phyloP scores from a whole-genome alignment of 1,139 yeast species.

The Sugiyamaella xylanicola region DNA sequence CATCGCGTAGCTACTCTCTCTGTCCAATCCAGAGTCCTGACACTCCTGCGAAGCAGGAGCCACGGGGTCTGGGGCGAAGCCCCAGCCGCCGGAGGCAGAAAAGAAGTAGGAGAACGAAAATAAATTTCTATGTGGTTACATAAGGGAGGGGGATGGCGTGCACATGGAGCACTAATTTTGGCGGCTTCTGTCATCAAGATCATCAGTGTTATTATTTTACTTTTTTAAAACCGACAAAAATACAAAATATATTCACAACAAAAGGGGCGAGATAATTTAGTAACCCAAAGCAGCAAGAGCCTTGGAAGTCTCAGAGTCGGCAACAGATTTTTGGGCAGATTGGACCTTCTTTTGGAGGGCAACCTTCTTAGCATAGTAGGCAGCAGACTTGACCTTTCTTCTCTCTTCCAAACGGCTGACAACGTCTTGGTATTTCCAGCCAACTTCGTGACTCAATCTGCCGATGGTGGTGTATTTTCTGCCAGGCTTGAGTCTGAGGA shows the following conservation, averaged over 20 bases:
- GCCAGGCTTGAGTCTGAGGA: slow-evolving; percentile 98
- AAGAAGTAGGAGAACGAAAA: not conserved
- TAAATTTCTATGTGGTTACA: not conserved
- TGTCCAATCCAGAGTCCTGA: no score
- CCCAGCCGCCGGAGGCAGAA: slow-evolving; percentile 3
- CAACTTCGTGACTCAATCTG: slow-evolving; percentile 94
- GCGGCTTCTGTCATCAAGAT: slow-evolving; percentile 9
- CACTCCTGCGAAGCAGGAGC: not conserved
- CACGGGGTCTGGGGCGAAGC: slow-evolving; percentile 5
- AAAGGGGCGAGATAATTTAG: slow-evolving; percentile 44
- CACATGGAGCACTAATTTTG: not conserved
- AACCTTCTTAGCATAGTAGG: slow-evolving; percentile 98
- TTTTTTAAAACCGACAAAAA: slow-evolving; percentile 17
- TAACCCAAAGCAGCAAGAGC: slow-evolving; percentile 81
- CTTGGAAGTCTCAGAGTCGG: slow-evolving; percentile 70
- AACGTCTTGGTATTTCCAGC: slow-evolving; percentile 99
- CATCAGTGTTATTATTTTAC: slow-evolving; percentile 19
- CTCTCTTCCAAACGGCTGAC: slow-evolving; percentile 98
- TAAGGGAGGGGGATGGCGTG: slow-evolving; percentile 4
- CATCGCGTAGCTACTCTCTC: not conserved
- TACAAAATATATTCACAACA: slow-evolving; percentile 18
- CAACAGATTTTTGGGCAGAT: slow-evolving; percentile 80
- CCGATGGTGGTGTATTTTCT: slow-evolving; percentile 99
- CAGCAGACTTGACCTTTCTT: slow-evolving; percentile 99
- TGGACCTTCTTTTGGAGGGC: slow-evolving; percentile 91